phyloP scores from a whole-genome alignment of 139 green algal species.

The Chlorokybus atmophyticus region DNA sequence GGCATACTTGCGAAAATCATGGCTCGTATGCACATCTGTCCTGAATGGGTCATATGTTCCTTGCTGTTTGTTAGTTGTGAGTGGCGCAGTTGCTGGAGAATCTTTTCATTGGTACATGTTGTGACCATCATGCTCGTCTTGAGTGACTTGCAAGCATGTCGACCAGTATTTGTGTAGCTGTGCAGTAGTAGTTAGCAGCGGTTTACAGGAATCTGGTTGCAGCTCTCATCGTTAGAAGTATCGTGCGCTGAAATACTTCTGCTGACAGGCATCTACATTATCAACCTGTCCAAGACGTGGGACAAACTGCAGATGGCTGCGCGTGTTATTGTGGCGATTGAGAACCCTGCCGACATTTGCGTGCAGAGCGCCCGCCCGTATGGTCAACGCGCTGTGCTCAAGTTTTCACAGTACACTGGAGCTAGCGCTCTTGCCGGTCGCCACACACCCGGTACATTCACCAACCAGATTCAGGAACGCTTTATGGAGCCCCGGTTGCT shows the following conservation, averaged over 20 bases:
- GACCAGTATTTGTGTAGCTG: no score
- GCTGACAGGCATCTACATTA: constrained; percentile 75
- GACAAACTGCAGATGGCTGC: constrained; percentile 98
- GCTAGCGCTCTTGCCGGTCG: constrained; percentile 81
- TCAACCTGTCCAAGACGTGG: constrained; percentile 98
- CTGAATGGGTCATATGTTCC: no score
- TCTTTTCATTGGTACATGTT: no score
- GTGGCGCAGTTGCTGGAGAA: no score
- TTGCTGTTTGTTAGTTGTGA: no score
- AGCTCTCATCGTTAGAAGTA: no score
- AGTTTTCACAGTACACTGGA: constrained; percentile 96
- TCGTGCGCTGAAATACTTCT: background rate
- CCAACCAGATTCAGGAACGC: constrained; percentile 95
- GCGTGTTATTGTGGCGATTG: constrained; percentile 92
- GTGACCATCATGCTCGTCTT: no score
- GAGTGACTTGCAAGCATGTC: no score
- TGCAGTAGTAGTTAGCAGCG: no score
- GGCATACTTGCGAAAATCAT: no score
- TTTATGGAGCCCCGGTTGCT: constrained; percentile 96
- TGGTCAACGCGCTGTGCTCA: constrained; percentile 90
- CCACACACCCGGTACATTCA: constrained; percentile 99
- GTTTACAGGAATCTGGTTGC: no score
- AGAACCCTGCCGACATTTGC: constrained; percentile 75
- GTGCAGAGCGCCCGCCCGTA: constrained; percentile 42
- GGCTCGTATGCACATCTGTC: no score